Percentiles rank a stretch among this genome's conserved stretches.
These are phyloP conservation scores for Piloderma croceum DNA, from an alignment of 768 basidiomycete genomes.

Conservation along the genomic window DNA sequence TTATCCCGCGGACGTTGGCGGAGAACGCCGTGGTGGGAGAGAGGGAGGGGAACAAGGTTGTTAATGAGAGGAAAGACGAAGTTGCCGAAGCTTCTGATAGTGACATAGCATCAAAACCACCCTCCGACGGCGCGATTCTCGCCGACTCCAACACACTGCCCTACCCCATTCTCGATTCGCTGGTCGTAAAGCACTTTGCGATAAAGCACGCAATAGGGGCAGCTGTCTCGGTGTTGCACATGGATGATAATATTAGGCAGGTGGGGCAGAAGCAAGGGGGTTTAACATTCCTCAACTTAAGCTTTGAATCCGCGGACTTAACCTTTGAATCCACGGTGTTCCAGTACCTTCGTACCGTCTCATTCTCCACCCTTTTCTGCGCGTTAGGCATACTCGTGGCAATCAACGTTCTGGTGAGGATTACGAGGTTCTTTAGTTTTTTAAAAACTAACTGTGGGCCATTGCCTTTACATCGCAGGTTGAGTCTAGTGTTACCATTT, in stretches of 20 bases:
- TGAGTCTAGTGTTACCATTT: too few relatives aligned
- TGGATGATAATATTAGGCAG: conserved; percentile 98
- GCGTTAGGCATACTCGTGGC: too few relatives aligned
- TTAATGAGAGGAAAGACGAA: conserved; percentile 85
- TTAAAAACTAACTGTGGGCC: too few relatives aligned
- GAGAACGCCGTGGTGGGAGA: conserved; percentile 93
- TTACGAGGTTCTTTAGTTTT: too few relatives aligned
- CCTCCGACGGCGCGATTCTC: conserved; percentile 70
- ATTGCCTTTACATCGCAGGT: too few relatives aligned
- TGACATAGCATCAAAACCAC: conserved; percentile 43
- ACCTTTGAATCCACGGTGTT: too few relatives aligned
- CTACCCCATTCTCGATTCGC: conserved; percentile 88
- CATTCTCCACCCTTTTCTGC: too few relatives aligned
- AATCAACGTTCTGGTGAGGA: too few relatives aligned
- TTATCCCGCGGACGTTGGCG: conserved; percentile 85
- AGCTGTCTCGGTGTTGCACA: conserved; percentile 83
- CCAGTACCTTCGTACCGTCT: too few relatives aligned
- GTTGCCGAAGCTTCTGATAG: conserved; percentile 1
- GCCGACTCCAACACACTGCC: conserved; percentile 52
- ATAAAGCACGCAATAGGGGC: conserved; percentile 88
- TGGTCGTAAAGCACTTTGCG: conserved; percentile 87
- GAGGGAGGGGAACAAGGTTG: conserved; percentile 88
- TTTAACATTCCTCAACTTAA: too few relatives aligned
- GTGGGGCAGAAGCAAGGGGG: too few relatives aligned
- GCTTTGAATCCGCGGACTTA: too few relatives aligned